phyloP scores from a whole-genome alignment of 768 basidiomycete species.

The Calocybe indica region DNA sequence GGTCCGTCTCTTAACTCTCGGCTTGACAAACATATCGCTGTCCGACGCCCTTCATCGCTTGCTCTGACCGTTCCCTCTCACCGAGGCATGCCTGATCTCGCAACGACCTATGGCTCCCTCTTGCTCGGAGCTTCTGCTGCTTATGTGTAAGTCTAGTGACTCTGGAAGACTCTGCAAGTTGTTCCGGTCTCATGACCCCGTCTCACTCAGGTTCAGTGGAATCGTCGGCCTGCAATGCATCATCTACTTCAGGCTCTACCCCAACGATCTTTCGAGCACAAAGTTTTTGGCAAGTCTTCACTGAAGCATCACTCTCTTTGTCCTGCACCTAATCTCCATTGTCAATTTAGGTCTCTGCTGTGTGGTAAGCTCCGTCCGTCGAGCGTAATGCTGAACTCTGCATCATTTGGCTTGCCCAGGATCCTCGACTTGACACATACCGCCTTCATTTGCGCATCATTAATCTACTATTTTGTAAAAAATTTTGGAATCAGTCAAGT shows the following conservation, averaged over 20 bases:
- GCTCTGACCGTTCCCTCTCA: background rate
- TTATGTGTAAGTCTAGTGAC: constrained; percentile 11
- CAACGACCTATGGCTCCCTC: constrained; percentile 12
- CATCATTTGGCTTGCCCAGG: constrained; percentile 4
- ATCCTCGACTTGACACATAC: constrained; percentile 14
- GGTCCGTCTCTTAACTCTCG: too few species aligned
- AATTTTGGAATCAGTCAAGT: constrained; percentile 10
- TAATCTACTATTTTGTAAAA: constrained; percentile 15
- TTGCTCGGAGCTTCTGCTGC: constrained; percentile 16
- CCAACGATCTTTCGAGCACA: constrained; percentile 10
- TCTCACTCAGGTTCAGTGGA: constrained; percentile 15
- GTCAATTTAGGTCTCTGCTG: constrained; percentile 4
- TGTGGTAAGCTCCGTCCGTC: constrained; percentile 4
- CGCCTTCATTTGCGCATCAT: constrained; percentile 13
- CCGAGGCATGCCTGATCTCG: constrained; percentile 3
- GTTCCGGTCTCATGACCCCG: background rate
- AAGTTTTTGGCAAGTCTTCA: constrained; percentile 14
- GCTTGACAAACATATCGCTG: background rate
- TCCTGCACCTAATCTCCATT: background rate
- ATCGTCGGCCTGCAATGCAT: constrained; percentile 17
- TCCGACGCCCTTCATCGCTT: background rate
- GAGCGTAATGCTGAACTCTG: background rate
- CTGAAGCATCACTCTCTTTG: background rate
- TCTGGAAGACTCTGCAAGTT: too few species aligned
- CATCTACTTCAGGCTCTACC: constrained; percentile 19